Evolutionary conservation across 1,284 basidiomycete genomes (phyloP).

Genomic region (Cutaneotrichosporon spelunceum): DNA sequence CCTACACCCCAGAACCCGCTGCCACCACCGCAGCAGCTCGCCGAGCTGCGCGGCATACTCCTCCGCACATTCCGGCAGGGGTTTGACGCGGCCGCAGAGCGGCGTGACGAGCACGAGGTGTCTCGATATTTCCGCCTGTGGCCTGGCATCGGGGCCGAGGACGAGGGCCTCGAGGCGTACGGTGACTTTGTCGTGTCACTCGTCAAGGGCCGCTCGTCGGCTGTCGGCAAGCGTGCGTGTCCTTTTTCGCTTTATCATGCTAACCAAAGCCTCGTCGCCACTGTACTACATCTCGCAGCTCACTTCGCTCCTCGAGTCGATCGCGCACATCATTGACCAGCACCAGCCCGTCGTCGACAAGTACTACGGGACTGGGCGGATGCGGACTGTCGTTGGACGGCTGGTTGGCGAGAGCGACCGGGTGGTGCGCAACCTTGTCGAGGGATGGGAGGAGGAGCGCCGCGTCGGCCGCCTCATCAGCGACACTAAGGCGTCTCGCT

Average conservation of each 20-base stretch:
- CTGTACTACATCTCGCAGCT: constrained; percentile 81
- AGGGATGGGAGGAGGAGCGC: constrained; percentile 87
- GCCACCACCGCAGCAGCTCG: constrained; percentile 77
- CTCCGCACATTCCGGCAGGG: constrained; percentile 72
- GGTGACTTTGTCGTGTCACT: constrained; percentile 88
- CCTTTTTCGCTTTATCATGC: too few species aligned
- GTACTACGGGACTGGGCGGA: constrained; percentile 85
- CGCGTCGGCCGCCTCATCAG: constrained; percentile 51
- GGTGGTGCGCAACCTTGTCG: constrained; percentile 70
- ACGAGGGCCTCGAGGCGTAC: constrained; percentile 91
- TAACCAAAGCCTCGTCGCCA: constrained; percentile 70
- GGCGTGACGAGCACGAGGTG: constrained; percentile 75
- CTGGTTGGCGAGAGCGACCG: constrained; percentile 83
- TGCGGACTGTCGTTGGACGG: constrained; percentile 72
- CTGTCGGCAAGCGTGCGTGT: constrained; percentile 70
- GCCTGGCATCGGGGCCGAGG: constrained; percentile 74
- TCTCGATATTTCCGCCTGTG: constrained; percentile 96
- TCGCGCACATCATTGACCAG: constrained; percentile 93
- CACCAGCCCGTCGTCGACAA: constrained; percentile 97
- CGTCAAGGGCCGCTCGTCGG: constrained; percentile 71
- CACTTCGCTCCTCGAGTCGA: constrained; percentile 88
- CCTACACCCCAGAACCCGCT: constrained; percentile 83
- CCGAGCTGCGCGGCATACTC: constrained; percentile 69
- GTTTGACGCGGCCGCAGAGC: constrained; percentile 73
- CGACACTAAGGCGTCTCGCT: constrained; percentile 48